Evolutionary conservation across 257 asterid species (phyloP), one percentile per base, ranked within the genome.

Genomic region (Nicotiana undulata): DNA sequence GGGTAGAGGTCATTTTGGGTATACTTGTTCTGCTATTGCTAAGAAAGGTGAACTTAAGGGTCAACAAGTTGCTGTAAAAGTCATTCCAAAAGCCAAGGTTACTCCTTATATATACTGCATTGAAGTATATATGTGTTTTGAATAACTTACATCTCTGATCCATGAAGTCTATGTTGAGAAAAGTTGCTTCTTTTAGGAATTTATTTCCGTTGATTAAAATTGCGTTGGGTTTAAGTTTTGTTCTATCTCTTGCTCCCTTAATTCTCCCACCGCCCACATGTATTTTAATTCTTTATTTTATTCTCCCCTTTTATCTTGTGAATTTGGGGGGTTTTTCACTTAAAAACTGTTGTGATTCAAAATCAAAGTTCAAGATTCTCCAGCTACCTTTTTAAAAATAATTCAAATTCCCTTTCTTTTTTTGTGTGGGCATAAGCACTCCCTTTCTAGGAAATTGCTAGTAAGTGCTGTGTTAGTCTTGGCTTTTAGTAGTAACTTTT

Each of bases 1-100:
- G 66, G 96, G 97, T 5, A 87, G 93, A 70, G 94, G 97, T 52
- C 93, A 90, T 89, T 92, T 92, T 82, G 95, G 95, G 72, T 88
- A 87, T 82, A 86, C 93, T 68, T 87, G 90, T 80, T 85, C 93
- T 77, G 96, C 96, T 78, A 63, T 86, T 26, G 87, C 79, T 49
- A 92, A 84, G 87, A 91, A 89, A 76, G 94, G 96, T 13, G 91
- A 88, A 51, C 89, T 91, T 34, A 90, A 89, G 83, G 91, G 88
- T 28, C 92, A 81, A 72, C 85, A 88, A 22, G 88, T 92, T n/a
- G 96, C 97, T 22, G 94, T 90, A 65, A 92, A 92, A 78, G 86
- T 92, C 84, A 86, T 92, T 79, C 90, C 97, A 6, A 92, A 92
- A 80, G 81, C 89, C 49, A 90, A 90, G 91, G 95, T 89, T 3